Evolutionary conservation across 2,329 filamentous ascomycete species (phyloP).

Genomic region (Zasmidium angulare): DNA sequence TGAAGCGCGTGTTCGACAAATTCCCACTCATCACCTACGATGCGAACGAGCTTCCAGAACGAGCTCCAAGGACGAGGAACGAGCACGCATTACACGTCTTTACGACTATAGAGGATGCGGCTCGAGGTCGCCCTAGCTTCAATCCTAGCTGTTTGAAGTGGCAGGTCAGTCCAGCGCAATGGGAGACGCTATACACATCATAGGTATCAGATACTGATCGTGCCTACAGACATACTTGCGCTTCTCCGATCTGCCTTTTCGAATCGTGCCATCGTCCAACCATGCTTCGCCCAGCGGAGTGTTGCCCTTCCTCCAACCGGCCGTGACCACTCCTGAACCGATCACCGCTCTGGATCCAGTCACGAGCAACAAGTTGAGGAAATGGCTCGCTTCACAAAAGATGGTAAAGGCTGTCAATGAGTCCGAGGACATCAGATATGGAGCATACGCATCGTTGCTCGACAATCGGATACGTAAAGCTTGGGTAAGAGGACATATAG

Average conservation of each 20-base stretch:
- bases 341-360: constrained; percentile 47
- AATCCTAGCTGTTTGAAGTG: constrained; percentile 94
- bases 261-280: constrained; percentile 73
- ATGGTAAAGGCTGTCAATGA: constrained; percentile 40
- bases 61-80: constrained; percentile 50
- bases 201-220: constrained; percentile 4
- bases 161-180: constrained; percentile 65
- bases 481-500: constrained; percentile 61
- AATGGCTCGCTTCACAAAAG: constrained; percentile 57
- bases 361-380: constrained; percentile 64
- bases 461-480: constrained; percentile 77
- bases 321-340: constrained; percentile 26
- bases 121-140: constrained; percentile 68
- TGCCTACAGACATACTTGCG: constrained; percentile 73
- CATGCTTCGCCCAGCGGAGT: constrained; percentile 87
- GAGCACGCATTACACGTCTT: constrained; percentile 74
- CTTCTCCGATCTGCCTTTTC: constrained; percentile 69
- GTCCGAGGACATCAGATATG: constrained; percentile 57
- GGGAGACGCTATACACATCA: neutral
- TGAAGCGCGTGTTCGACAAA: constrained; percentile 79
- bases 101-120: constrained; percentile 62
- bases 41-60: constrained; percentile 70
- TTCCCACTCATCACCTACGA: constrained; percentile 79
- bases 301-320: constrained; percentile 81
- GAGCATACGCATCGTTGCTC: constrained; percentile 76